Evolutionary conservation across 306 rosid species (phyloP).

Genomic region (Quercus engelmannii): DNA sequence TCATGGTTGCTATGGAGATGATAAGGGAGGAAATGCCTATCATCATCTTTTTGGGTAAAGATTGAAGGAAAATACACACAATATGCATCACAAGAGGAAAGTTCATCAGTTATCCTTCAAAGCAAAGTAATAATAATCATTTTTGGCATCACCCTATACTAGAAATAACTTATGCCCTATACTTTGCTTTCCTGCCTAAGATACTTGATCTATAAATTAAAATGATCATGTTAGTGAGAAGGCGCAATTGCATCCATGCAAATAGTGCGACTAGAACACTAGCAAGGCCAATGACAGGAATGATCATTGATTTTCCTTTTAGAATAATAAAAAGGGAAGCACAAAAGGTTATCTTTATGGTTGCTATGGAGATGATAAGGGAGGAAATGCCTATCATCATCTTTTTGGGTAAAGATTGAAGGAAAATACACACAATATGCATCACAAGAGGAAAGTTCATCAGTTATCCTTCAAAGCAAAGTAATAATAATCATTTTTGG

Average conservation of each 20-base stretch:
- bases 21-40: not conserved
- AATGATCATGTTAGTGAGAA: not conserved
- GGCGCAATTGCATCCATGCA: not conserved
- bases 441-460: no score
- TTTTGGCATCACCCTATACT: no score
- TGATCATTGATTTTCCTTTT: not conserved
- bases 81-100: no score
- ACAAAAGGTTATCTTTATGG: not conserved
- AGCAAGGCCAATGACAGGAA: not conserved
- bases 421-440: no score
- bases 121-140: no score
- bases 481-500: no score
- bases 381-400: not conserved
- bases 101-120: no score
- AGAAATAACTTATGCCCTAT: rapidly evolving
- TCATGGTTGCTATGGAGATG: not conserved
- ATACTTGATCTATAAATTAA: not conserved
- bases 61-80: not conserved
- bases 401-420: not conserved
- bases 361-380: not conserved
- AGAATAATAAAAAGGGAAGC: not conserved
- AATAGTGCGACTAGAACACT: not conserved
- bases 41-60: not conserved
- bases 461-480: no score
- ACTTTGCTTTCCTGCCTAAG: not conserved